These are phyloP conservation scores for Fusarium musae DNA, from an alignment of 2,329 filamentous ascomycete genomes.

Conservation along the genomic window DNA sequence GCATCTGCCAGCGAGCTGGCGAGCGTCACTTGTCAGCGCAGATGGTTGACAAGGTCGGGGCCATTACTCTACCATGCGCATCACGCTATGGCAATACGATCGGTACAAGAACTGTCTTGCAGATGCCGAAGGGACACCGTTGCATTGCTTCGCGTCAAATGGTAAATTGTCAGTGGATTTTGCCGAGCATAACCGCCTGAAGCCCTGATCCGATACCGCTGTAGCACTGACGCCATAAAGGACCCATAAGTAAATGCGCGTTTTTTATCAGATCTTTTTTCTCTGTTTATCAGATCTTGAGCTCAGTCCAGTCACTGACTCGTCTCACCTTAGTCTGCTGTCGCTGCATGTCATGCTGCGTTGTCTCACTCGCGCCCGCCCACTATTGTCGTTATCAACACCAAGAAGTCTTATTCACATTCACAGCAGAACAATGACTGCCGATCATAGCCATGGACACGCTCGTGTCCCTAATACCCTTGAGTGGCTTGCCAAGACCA, in stretches of 20 bases:
- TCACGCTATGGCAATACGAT: neutral
- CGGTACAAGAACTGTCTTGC: rapidly evolving
- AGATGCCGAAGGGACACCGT: neutral
- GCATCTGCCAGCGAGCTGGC: neutral
- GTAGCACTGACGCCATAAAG: conserved; percentile 8
- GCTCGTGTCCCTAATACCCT: conserved; percentile 44
- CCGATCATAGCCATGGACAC: conserved; percentile 24
- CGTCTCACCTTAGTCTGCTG: conserved; percentile 8
- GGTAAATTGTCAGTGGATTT: neutral
- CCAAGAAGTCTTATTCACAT: neutral
- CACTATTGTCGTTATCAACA: neutral
- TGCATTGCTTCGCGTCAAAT: neutral
- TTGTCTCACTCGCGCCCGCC: conserved; percentile 20
- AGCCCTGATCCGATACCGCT: conserved; percentile 29
- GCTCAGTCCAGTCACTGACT: conserved; percentile 10
- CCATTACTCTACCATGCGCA: neutral
- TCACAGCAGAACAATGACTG: conserved; percentile 5
- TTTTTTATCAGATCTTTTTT: conserved; percentile 32
- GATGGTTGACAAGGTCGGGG: neutral
- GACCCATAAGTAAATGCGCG: conserved; percentile 35
- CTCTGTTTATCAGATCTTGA: conserved; percentile 33
- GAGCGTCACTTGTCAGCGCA: neutral
- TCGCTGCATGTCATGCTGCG: conserved; percentile 30
- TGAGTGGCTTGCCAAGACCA: conserved; percentile 42
- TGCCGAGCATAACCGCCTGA: conserved; percentile 26